phyloP scores from a whole-genome alignment of 1,139 yeast species.

The Pichia sp. region DNA sequence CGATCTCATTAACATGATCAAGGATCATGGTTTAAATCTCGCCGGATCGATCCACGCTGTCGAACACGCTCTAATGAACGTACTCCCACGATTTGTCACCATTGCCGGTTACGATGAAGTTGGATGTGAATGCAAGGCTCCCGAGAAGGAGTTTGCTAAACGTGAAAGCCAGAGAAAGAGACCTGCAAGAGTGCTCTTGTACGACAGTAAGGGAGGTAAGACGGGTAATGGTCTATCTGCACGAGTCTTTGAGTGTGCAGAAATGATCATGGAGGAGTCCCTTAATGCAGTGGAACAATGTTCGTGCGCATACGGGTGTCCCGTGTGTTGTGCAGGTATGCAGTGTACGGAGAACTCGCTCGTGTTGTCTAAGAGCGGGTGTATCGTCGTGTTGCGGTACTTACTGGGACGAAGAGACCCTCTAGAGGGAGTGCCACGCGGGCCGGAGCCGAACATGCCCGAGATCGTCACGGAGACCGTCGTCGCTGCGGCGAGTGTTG shows the following conservation, averaged over 20 bases:
- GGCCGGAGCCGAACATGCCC: constrained; percentile 72
- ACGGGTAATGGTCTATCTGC: constrained; percentile 73
- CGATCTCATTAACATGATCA: constrained; percentile 50
- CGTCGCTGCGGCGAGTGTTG: constrained; percentile 35
- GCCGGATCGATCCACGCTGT: constrained; percentile 98
- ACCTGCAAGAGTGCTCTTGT: constrained; percentile 81
- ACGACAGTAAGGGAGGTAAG: constrained; percentile 75
- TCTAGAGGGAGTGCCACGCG: constrained; percentile 44
- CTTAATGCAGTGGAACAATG: constrained; percentile 55
- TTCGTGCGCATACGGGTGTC: constrained; percentile 84
- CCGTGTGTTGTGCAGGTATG: constrained; percentile 73
- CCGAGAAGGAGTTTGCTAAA: constrained; percentile 85
- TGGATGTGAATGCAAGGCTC: constrained; percentile 92
- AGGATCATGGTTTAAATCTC: constrained; percentile 49
- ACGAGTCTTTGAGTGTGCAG: constrained; percentile 73
- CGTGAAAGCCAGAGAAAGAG: constrained; percentile 61
- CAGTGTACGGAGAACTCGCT: constrained; percentile 74
- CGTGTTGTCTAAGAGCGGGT: constrained; percentile 85
- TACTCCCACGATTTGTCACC: constrained; percentile 60
- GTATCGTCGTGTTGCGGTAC: constrained; percentile 50
- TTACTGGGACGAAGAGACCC: constrained; percentile 8
- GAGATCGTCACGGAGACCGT: constrained; percentile 62
- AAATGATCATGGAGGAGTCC: constrained; percentile 55
- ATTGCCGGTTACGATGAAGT: constrained; percentile 59
- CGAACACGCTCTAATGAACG: constrained; percentile 78